Conservation (phyloP, 306 rosid species). For the Lathyrus oleraceus region DNA sequence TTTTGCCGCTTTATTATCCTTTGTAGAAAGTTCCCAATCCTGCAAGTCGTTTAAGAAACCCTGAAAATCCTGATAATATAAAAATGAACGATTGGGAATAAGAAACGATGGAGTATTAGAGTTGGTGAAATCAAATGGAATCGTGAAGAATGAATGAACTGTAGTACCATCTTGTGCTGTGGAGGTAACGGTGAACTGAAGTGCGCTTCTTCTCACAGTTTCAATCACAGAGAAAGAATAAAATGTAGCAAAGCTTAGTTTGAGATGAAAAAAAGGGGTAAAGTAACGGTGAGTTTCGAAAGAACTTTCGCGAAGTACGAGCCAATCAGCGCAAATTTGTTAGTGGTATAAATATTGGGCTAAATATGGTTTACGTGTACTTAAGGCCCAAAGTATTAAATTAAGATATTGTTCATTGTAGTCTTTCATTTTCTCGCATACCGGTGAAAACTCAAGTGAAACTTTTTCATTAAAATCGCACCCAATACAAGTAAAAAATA, state of each 20-base stretch:
- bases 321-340: neutral
- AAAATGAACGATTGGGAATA: neutral
- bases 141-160: neutral
- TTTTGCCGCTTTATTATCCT: conserved; percentile 61
- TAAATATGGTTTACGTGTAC: neutral
- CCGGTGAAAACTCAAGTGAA: too few species aligned
- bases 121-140: conserved; percentile 19
- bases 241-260: too few species aligned
- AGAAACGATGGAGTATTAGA: neutral
- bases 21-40: conserved; percentile 87
- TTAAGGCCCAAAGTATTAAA: neutral
- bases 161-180: conserved; percentile 21
- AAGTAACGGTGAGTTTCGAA: neutral
- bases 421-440: too few species aligned
- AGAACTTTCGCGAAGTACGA: conserved; percentile 1
- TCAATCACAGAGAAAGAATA: neutral
- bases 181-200: neutral
- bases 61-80: conserved; percentile 71
- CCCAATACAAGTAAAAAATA: too few species aligned
- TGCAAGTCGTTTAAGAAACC: conserved; percentile 92
- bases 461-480: too few species aligned
- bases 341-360: neutral
- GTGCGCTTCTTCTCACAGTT: neutral
- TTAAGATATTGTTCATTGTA: too few species aligned
- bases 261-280: neutral